A percentile compares a stretch with the other conserved stretches of the same genome.
These are phyloP conservation scores for Effrenium voratum DNA, from an alignment of 73 alveolate genomes.

Conservation along the genomic window DNA sequence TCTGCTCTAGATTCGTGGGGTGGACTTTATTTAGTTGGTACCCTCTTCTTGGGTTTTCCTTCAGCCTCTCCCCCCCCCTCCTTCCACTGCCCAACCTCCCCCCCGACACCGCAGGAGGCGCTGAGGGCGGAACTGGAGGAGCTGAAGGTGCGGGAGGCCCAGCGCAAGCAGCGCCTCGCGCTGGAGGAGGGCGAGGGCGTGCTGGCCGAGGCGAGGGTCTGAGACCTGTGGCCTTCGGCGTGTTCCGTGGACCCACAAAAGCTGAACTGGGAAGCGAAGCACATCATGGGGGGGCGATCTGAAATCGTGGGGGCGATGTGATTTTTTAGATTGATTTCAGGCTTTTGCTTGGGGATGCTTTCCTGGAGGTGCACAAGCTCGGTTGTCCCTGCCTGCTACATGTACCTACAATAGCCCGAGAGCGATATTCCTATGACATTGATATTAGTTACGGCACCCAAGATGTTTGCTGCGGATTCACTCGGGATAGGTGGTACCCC, in stretches of 20 bases:
- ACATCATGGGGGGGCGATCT: no score
- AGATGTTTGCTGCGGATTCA: no score
- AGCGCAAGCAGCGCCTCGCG: constrained; percentile 5
- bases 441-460: no score
- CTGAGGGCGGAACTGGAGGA: background rate
- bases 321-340: background rate
- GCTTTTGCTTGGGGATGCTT: background rate
- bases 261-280: no score
- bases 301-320: background rate
- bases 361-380: no score
- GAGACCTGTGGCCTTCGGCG: background rate
- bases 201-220: background rate
- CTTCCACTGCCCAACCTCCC: background rate
- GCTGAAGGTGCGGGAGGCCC: background rate
- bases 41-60: no score
- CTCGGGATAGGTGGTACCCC: no score
- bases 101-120: background rate
- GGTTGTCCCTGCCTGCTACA: no score
- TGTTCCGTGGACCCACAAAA: background rate
- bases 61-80: background rate
- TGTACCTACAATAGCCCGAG: no score
- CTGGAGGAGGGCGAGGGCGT: constrained; percentile 7
- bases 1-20: no score
- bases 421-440: no score
- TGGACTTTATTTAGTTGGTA: no score